These are phyloP conservation scores for Sphaerulina populicola DNA, from an alignment of 2,329 filamentous ascomycete species.

Conservation along the genomic window DNA sequence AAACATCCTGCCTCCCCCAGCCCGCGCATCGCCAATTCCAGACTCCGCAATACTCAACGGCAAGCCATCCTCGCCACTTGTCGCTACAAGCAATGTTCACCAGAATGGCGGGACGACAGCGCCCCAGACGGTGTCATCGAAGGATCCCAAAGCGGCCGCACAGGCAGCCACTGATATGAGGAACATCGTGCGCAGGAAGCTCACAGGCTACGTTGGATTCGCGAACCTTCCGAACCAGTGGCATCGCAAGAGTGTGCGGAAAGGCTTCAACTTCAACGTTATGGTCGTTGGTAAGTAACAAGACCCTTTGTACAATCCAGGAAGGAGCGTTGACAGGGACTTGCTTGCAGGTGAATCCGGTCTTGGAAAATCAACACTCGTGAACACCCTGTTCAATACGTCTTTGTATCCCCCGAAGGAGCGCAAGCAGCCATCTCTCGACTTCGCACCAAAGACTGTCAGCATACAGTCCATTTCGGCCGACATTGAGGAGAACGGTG, in stretches of 20 bases:
- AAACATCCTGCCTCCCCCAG: constrained; percentile 36
- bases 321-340: constrained; percentile 14
- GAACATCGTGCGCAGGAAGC: constrained; percentile 96
- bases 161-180: constrained; percentile 52
- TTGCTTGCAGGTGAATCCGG: constrained; percentile 78
- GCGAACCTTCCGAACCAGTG: constrained; percentile 99
- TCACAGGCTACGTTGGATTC: constrained; percentile 97
- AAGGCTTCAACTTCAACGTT: constrained; percentile 99
- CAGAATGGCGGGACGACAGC: constrained; percentile 40
- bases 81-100: constrained; percentile 53
- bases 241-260: constrained; percentile 99
- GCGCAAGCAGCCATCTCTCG: constrained; percentile 91
- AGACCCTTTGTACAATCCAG: neutral
- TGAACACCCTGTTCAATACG: constrained; percentile 99
- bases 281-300: constrained; percentile 92
- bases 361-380: constrained; percentile 95
- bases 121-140: constrained; percentile 55
- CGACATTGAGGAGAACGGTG: constrained; percentile 91
- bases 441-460: constrained; percentile 86
- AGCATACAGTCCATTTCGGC: constrained; percentile 49
- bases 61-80: constrained; percentile 48
- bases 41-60: constrained; percentile 39
- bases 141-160: constrained; percentile 52
- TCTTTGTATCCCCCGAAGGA: constrained; percentile 98
- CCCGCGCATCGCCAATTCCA: constrained; percentile 42